These are phyloP conservation scores for Vigna hirtella DNA, from an alignment of 306 rosid genomes.

Conservation along the genomic window DNA sequence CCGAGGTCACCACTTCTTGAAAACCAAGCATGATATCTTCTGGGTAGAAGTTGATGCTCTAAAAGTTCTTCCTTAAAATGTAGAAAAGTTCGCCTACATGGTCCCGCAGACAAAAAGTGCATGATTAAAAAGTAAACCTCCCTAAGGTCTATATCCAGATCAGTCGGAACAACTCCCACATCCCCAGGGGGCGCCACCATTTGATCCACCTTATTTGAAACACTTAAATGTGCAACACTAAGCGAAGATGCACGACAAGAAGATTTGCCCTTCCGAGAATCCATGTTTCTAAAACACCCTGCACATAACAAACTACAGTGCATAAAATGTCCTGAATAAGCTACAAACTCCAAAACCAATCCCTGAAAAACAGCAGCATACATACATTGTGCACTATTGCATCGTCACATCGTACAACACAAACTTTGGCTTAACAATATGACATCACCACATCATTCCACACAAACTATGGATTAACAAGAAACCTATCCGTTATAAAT, in stretches of 20 bases:
- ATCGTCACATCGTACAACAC: slow-evolving; percentile 22
- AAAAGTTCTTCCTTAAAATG: slow-evolving; percentile 75
- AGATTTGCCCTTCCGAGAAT: slow-evolving; percentile 61
- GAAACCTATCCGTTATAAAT: slow-evolving; percentile 20
- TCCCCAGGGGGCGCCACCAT: slow-evolving; percentile 52
- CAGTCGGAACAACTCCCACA: slow-evolving; percentile 50
- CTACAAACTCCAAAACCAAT: slow-evolving; percentile 26
- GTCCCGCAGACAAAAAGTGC: slow-evolving; percentile 86
- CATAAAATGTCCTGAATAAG: background rate
- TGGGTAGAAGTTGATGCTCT: slow-evolving; percentile 83
- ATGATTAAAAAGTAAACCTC: slow-evolving; percentile 83
- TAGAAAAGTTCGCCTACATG: slow-evolving; percentile 70
- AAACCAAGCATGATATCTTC: slow-evolving; percentile 95
- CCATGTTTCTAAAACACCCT: slow-evolving; percentile 60
- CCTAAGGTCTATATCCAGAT: slow-evolving; percentile 68
- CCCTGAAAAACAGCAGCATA: background rate
- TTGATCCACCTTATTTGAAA: slow-evolving; percentile 62
- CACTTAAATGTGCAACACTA: slow-evolving; percentile 54
- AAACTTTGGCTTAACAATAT: background rate
- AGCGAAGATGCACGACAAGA: slow-evolving; percentile 55
- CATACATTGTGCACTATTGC: background rate
- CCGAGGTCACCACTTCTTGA: slow-evolving; percentile 61
- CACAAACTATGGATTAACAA: background rate
- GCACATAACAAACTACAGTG: slow-evolving; percentile 34
- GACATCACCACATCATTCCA: background rate